Evolutionary conservation across 345 rosid genomes (phyloP), one percentile per base, ranked within the genome.

Genomic region (Physaria fendleri): DNA sequence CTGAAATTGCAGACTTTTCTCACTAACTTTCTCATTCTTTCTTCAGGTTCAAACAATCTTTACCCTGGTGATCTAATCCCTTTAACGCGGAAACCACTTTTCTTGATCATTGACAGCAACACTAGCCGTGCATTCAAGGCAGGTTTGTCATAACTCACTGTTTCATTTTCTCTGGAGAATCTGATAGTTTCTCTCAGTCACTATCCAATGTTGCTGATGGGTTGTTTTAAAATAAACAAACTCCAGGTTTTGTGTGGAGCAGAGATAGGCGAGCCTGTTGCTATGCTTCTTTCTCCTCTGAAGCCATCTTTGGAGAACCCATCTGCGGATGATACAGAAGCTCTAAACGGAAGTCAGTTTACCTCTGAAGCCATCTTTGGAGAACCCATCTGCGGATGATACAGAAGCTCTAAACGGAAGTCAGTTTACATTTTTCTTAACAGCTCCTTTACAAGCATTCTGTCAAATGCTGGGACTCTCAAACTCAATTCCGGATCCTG

Each of bases 121-220:
- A 81, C 54, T 79, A 94, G 99, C 88, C 92, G 83, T 79, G 96
- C 96, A 87, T 94, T 90, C 97, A 94, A 94, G 99, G 99, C 95
- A 94, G 96, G 97, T 94, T 90, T 93, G 96, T 94, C 87, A 80
- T 78, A 87, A 82, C 92, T 60, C 73, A 57, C 59, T 30, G 15
- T 41, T 50, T 74, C 53, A 9, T 15, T 56, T n/a, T 73, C 51
- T 29, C 38, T n/a, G 32, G 74, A 32, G 56, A 54, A 64, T 56
- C 27, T 4, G 16, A 16, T 30, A 47, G 32, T 62, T 62, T 62
- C 32, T 62, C 59, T 29, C 3, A n/a, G 64, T 55, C 38, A 55
- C 23, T 46, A 20, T 34, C 55, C 60, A 1, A 35, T 44, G 27
- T 39, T 32, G 25, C 59, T 70, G 32, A 70, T 4, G 20, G 20